Base-by-base conservation (phyloP, 2,329 filamentous ascomycete species). In the Fonsecaea multimorphosa region DNA sequence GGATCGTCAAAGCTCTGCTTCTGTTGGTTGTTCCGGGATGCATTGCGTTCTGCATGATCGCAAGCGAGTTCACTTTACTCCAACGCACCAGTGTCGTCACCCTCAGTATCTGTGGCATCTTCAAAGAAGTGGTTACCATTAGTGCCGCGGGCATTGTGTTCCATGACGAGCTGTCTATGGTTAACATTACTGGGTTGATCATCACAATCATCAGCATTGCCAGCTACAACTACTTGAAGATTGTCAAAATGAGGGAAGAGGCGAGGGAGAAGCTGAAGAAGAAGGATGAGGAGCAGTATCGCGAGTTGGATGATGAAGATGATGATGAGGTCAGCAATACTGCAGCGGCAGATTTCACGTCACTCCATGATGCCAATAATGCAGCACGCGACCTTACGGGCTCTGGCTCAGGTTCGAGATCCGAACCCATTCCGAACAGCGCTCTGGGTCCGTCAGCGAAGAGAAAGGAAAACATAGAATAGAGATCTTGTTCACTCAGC, bases 81-180 rank as follows among this genome's bases (percentile, higher is more conserved):
- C 91, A 97, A 81, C 91, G 95, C 55, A 98, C 94, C 0, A 96
- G 91, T 1, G 95, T 99, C 60, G 95, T 99, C 58, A 98, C 95
- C 0, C 85, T 99, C 53, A 96, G 91, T 58, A 97, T 99, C 72
- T 96, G 93, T 68, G 95, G 95, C 67, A 98, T 99, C 68, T 98
- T 99, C 84, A 99, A 99, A 78, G 95, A 99, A 80, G 95, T 98
- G 46, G 89, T 99, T 62, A 99, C 95, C 14, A 98, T 99, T 74
- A 89, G 87, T 46, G 93, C 92, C 0, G 94, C 94, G 0, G 91
- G 92, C 8, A 77, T 96, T 31, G 88, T 97, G 3, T 99, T 97
- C 81, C 86, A 95, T 73, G 95, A 99, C 76, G 87, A 86, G 56
- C 86, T 99, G 53, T 97, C 93, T 0, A 82, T 89, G 0, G 87